These are phyloP conservation scores for Filosporella fistucella DNA, from an alignment of 495 filamentous ascomycete species.

Conservation along the genomic window DNA sequence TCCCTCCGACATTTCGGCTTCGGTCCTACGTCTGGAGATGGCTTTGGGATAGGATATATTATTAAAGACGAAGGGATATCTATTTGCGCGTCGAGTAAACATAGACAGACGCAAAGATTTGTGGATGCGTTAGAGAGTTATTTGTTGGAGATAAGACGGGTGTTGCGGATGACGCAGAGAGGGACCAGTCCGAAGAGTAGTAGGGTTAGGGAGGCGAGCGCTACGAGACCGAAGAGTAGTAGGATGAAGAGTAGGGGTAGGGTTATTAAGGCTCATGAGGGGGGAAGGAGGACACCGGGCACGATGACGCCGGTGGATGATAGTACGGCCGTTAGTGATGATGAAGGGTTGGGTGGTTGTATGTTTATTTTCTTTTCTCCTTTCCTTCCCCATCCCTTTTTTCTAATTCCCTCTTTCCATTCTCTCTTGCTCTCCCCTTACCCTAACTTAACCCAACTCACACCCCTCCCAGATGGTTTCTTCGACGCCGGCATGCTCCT, in stretches of 20 bases:
- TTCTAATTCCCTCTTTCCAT: neutral
- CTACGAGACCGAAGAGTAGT: slow-evolving; percentile 20
- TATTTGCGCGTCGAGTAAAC: slow-evolving; percentile 89
- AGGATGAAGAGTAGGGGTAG: slow-evolving; percentile 52
- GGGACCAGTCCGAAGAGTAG: slow-evolving; percentile 47
- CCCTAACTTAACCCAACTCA: too few relatives aligned
- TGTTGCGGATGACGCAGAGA: slow-evolving; percentile 61
- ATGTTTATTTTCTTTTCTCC: slow-evolving; percentile 24
- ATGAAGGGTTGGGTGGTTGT: slow-evolving; percentile 92
- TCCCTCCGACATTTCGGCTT: slow-evolving; percentile 96
- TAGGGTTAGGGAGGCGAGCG: slow-evolving; percentile 56
- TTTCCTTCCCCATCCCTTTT: slow-evolving; percentile 1
- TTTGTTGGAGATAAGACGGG: slow-evolving; percentile 81
- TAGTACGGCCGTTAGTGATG: slow-evolving; percentile 65
- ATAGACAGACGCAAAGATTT: slow-evolving; percentile 86
- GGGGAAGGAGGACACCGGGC: slow-evolving; percentile 32
- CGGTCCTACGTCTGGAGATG: slow-evolving; percentile 88
- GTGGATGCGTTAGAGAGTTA: slow-evolving; percentile 88
- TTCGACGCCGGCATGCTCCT: slow-evolving; percentile 94
- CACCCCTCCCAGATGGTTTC: slow-evolving; percentile 95
- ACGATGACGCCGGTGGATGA: slow-evolving; percentile 34
- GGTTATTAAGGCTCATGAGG: slow-evolving; percentile 41
- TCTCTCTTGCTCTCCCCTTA: too few relatives aligned
- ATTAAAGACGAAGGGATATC: slow-evolving; percentile 94
- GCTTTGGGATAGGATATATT: slow-evolving; percentile 97